A percentile compares a stretch with the other conserved stretches of the same genome.
phyloP scores from a whole-genome alignment of 1,284 basidiomycete genomes.

The Naganishia cerealis region DNA sequence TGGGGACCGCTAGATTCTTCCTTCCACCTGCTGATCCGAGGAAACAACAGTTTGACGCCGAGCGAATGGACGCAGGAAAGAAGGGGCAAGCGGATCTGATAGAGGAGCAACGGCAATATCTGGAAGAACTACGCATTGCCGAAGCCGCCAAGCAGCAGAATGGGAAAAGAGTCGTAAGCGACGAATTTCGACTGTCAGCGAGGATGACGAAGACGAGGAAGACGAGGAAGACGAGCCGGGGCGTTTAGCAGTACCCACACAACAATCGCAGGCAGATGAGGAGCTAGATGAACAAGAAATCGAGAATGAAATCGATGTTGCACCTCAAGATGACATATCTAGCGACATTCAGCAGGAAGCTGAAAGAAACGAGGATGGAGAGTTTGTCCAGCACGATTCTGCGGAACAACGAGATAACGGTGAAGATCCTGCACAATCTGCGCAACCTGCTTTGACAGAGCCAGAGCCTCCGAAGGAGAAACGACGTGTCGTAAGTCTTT shows the following conservation, averaged over 20 bases:
- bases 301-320: conserved; percentile 1
- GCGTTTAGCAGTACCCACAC: not conserved
- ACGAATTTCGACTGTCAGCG: not conserved
- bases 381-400: not conserved
- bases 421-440: not conserved
- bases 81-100: not conserved
- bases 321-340: not conserved
- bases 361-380: not conserved
- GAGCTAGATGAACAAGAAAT: conserved; percentile 16
- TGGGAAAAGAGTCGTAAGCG: not conserved
- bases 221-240: not conserved
- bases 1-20: conserved; percentile 28
- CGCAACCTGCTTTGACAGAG: not conserved
- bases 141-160: not conserved
- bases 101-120: not conserved
- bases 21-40: conserved; percentile 27
- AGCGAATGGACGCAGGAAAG: conserved; percentile 2
- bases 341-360: not conserved
- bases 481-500: conserved; percentile 2
- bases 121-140: not conserved
- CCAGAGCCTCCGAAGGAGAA: not conserved
- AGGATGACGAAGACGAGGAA: conserved; percentile 7
- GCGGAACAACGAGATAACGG: not conserved
- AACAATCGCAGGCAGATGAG: not conserved
- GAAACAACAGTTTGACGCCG: conserved; percentile 14